Conservation (phyloP, 768 basidiomycete species). For the Sarcodon sp. region DNA sequence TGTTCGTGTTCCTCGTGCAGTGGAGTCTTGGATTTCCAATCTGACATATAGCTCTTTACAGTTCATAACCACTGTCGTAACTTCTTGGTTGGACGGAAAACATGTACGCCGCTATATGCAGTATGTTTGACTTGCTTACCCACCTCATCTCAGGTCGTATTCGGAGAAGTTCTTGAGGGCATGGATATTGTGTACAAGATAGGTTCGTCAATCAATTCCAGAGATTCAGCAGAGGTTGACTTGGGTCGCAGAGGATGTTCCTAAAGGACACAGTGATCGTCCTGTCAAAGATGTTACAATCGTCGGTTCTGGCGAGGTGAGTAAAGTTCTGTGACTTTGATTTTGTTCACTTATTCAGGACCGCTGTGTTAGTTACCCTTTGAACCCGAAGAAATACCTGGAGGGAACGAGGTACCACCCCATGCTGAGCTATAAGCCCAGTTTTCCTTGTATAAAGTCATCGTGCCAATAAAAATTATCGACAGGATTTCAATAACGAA, state of each 20-base stretch:
- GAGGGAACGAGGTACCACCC: slow-evolving; percentile 85
- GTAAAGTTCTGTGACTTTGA: slow-evolving; percentile 4
- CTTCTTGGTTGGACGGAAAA: slow-evolving; percentile 83
- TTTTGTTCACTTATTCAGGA: slow-evolving; percentile 2
- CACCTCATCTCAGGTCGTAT: slow-evolving; percentile 58
- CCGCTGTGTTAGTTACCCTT: slow-evolving; percentile 12
- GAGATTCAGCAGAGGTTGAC: slow-evolving; percentile 5
- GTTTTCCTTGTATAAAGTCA: slow-evolving; percentile 11
- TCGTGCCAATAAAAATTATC: slow-evolving; percentile 15
- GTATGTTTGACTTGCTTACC: slow-evolving; percentile 3
- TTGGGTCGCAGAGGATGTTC: slow-evolving; percentile 50
- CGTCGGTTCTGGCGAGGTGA: slow-evolving; percentile 79
- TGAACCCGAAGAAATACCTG: slow-evolving; percentile 39
- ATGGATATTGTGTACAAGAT: slow-evolving; percentile 77
- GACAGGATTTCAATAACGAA: slow-evolving; percentile 7
- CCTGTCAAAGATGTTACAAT: slow-evolving; percentile 74
- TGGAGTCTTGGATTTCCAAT: background rate
- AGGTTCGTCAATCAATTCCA: slow-evolving; percentile 31
- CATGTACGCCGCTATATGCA: slow-evolving; percentile 37
- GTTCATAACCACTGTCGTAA: slow-evolving; percentile 88
- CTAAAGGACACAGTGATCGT: slow-evolving; percentile 58
- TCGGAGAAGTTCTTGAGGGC: slow-evolving; percentile 85
- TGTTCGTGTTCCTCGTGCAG: slow-evolving; percentile 28
- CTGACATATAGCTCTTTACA: slow-evolving; percentile 16
- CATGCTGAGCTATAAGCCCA: slow-evolving; percentile 79